These are phyloP conservation scores for Botryosphaeria agaves DNA, from an alignment of 2,329 filamentous ascomycete genomes.

Conservation along the genomic window DNA sequence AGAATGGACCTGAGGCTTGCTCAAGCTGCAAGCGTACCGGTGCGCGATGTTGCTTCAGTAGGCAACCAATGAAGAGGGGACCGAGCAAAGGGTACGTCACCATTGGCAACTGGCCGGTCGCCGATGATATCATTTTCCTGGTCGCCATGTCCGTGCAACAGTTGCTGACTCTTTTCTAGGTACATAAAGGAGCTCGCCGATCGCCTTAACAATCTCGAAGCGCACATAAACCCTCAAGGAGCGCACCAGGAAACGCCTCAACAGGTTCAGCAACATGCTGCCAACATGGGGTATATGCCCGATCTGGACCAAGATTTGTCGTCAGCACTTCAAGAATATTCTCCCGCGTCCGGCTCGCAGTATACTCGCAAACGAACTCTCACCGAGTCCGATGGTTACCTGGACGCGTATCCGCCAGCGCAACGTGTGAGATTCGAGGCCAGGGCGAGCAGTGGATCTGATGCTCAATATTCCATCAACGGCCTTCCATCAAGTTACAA, in stretches of 20 bases:
- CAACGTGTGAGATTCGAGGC: background rate
- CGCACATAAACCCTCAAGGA: conserved; percentile 37
- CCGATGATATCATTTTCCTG: conserved; percentile 1
- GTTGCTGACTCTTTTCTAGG: conserved; percentile 22
- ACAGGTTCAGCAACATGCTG: conserved; percentile 3
- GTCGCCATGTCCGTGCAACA: too few species aligned
- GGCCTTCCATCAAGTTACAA: conserved; percentile 9
- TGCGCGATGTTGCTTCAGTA: conserved; percentile 69
- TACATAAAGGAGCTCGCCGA: conserved; percentile 90
- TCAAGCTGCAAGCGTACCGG: conserved; percentile 64
- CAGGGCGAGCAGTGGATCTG: background rate
- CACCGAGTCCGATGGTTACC: background rate
- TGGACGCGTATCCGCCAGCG: background rate
- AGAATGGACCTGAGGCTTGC: conserved; percentile 56
- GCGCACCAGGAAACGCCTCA: conserved; percentile 9
- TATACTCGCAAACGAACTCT: conserved; percentile 22
- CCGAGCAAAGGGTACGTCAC: conserved; percentile 63
- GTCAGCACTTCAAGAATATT: conserved; percentile 27
- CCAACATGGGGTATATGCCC: conserved; percentile 14
- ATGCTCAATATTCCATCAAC: background rate
- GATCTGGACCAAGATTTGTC: background rate
- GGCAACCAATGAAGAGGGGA: conserved; percentile 74
- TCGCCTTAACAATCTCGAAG: conserved; percentile 65
- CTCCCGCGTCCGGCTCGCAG: conserved; percentile 28
- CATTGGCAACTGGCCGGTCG: background rate